phyloP scores from a whole-genome alignment of 352 stramenopile genomes.

The Nannochloropsis limnetica region DNA sequence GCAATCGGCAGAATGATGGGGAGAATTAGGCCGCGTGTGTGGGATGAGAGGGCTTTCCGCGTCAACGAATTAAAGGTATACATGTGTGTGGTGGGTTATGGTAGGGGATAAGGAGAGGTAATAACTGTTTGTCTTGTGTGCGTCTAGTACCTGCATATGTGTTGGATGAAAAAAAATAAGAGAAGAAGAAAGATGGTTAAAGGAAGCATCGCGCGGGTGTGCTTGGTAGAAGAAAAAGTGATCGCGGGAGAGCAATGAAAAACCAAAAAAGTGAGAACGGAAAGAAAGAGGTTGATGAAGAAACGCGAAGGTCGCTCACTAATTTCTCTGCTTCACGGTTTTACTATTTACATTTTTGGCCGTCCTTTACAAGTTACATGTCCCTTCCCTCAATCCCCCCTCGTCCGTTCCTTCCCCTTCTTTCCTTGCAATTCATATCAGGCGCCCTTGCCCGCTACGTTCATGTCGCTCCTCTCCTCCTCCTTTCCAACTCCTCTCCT shows the following conservation, averaged over 20 bases:
- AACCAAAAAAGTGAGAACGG: background rate
- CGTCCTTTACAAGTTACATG: conserved; percentile 18
- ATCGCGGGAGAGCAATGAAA: too few species aligned
- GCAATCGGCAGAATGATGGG: background rate
- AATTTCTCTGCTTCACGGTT: background rate
- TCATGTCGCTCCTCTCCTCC: background rate
- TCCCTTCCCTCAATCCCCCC: background rate
- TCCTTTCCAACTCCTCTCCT: background rate
- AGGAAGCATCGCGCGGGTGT: background rate
- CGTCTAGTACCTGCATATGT: background rate
- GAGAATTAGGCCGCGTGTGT: background rate
- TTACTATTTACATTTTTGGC: conserved; percentile 27
- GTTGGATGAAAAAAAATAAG: background rate
- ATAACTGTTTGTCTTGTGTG: background rate
- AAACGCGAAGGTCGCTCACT: background rate
- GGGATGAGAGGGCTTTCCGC: background rate
- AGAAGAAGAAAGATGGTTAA: background rate
- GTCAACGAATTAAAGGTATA: background rate
- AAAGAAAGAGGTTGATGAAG: background rate
- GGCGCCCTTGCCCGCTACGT: background rate
- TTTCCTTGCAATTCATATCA: background rate
- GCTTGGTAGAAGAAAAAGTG: too few species aligned
- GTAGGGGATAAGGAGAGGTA: background rate
- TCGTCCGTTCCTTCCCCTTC: background rate
- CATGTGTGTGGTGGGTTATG: background rate